Conservation (phyloP, 208 protist genomes). For the Herpetomonas tarakana region DNA sequence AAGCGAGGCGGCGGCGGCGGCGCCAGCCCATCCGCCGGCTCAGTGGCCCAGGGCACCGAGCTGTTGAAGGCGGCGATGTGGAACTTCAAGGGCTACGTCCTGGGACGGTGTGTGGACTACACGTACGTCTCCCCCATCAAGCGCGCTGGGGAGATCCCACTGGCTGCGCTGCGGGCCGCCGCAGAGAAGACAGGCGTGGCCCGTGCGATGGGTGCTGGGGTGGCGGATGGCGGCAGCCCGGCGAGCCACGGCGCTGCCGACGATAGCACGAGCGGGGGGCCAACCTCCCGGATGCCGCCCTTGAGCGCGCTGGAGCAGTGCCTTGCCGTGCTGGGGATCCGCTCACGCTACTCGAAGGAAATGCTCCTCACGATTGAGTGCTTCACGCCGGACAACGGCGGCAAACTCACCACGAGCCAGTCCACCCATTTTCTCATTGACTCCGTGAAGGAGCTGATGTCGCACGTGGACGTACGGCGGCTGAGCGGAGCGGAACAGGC, state of each 20-base stretch:
- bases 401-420: slow-evolving; percentile 38
- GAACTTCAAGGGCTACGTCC: slow-evolving; percentile 49
- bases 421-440: slow-evolving; percentile 38
- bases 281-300: slow-evolving; percentile 4
- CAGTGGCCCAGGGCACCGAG: slow-evolving; percentile 29
- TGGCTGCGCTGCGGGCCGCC: slow-evolving; percentile 38
- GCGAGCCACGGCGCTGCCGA: slow-evolving; percentile 1
- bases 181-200: slow-evolving; percentile 20
- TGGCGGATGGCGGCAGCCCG: not conserved
- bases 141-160: slow-evolving; percentile 12
- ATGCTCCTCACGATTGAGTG: slow-evolving; percentile 26
- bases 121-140: slow-evolving; percentile 19
- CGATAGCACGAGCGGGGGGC: not conserved
- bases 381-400: slow-evolving; percentile 32
- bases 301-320: slow-evolving; percentile 65
- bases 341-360: slow-evolving; percentile 63
- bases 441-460: slow-evolving; percentile 29
- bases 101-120: slow-evolving; percentile 66
- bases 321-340: slow-evolving; percentile 64
- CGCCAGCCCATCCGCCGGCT: slow-evolving; percentile 9
- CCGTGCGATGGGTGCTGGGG: slow-evolving; percentile 15
- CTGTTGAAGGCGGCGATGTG: slow-evolving; percentile 74
- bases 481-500: slow-evolving; percentile 47
- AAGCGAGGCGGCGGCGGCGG: slow-evolving; percentile 22
- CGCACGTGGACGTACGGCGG: slow-evolving; percentile 22